Percentiles rank a stretch among this genome's conserved stretches.
Conservation (phyloP, 208 protist genomes). For the Vickermania ingenoplastis region DNA sequence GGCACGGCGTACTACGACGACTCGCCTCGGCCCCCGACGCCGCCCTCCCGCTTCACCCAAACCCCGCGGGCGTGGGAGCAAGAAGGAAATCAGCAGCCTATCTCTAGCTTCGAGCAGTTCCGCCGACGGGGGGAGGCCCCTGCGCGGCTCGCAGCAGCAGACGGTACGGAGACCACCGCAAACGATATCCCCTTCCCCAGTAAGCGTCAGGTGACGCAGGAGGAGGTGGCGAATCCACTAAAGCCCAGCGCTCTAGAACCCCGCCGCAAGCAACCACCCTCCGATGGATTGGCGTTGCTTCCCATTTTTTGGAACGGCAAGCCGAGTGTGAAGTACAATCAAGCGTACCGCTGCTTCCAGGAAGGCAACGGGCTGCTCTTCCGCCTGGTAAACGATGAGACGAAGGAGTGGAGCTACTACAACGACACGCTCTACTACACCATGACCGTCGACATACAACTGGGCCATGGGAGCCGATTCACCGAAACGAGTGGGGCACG, state of each 20-base stretch:
- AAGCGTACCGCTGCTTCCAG: slow-evolving; percentile 9
- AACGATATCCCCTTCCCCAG: neutral
- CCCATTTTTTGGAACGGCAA: slow-evolving; percentile 1
- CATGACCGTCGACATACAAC: slow-evolving; percentile 7
- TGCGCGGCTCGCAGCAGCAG: neutral
- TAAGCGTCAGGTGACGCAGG: neutral
- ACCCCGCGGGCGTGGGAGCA: neutral
- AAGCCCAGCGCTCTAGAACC: neutral
- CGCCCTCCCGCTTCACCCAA: neutral
- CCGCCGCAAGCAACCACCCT: neutral
- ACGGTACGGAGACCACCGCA: neutral
- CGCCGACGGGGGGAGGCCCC: neutral
- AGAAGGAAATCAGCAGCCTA: neutral
- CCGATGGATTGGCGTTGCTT: slow-evolving; percentile 7
- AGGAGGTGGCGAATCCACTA: neutral
- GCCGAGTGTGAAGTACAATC: slow-evolving; percentile 7
- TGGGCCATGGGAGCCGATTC: slow-evolving; percentile 2
- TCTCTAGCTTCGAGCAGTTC: too few relatives aligned
- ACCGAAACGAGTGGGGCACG: neutral
- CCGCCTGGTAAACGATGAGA: slow-evolving; percentile 1
- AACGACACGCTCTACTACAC: slow-evolving; percentile 16
- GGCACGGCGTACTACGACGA: neutral
- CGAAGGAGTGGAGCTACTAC: slow-evolving; percentile 15
- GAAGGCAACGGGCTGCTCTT: slow-evolving; percentile 6
- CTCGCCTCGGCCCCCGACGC: neutral